Base-by-base conservation (phyloP, 805 yeast genomes). In the Kodamaea jinghongensis region DNA sequence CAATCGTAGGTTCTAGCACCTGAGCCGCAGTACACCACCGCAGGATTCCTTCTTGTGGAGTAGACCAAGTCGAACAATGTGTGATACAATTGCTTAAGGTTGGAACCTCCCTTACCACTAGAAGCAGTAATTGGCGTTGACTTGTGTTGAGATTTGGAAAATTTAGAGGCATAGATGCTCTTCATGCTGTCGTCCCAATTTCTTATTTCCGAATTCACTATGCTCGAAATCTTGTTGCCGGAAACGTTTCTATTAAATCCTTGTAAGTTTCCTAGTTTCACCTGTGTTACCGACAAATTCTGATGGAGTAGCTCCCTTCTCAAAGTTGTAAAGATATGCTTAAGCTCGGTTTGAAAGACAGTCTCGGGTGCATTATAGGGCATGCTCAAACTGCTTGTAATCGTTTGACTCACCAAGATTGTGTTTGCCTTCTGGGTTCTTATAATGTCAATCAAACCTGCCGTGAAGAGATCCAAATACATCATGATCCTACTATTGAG, bases 291-390 rank as follows among this genome's bases (percentile, higher is more conserved):
- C 7, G 55, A 51, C 6, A 69, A 41, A 3, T 57, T 56, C 35
- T 68, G 73, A 6, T 60, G 64, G 7, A 43, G 36, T 4, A 69
- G 43, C 42, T 70, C 75, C 44, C 71, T 51, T 3, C 64, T 49
- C 32, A 70, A 50, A 1, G 61, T 47, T 2, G 65, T 52, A 40
- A 68, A 70, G 16, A 67, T 49, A 28, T 53, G 54, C 34, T 56
- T 60, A 22, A 81, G 43, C 2, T 77, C 65, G 27, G 68, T 68
- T 23, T 72, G 71, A n/a, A 75, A 71, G 26, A 81, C 53, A 17
- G 78, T 66, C 45, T 83, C 89, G 0, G 84, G 73, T 1, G 81
- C 75, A 54, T 82, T 85, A 62, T 76, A 83, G 5, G 85, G 82
- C 34, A 82, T 61, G 25, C 68, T 58, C 39, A 83, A 58, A 2